Evolutionary conservation across 1,284 basidiomycete genomes (phyloP), one percentile per base, ranked within the genome.

Genomic region (Malassezia furfur): DNA sequence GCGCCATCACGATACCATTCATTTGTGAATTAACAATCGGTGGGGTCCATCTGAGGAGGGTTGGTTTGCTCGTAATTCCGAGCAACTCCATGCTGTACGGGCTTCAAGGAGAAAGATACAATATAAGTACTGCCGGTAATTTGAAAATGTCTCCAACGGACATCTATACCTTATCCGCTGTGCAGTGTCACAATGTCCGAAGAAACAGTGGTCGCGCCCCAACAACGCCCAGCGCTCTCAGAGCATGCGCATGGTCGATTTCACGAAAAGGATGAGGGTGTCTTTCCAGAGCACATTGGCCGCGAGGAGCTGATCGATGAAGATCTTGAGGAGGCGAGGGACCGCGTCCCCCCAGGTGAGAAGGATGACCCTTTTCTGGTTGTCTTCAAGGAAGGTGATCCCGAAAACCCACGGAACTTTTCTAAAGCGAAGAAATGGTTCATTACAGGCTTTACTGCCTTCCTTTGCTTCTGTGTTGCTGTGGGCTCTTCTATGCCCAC

Each of bases 401-500:
- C 25, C n/a, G 31, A 17, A 12, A 47, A 47, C 30, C 45, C 45
- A 5, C 40, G 41, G n/a, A 51, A 51, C 41, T 40, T 47, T 12
- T 44, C 50, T 5, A 17, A n/a, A 8, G n/a, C 25, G 15, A 11
- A 30, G 17, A 51, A 51, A 30, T 46, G 40, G 50, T 30, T 51
- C n/a, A 28, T 51, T 21, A 51, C 50, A 22, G 41, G 17, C 10
- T 51, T 51, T 25, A 21, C 31, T n/a, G 50, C 35, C 9, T 21
- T 51, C 8, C 32, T 45, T 14, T 45, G 43, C 25, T 45, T 52
- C 50, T 14, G 28, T 31, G 43, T 52, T n/a, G 50, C 43, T 14
- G 17, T 52, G n/a, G 50, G 43, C 17, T 48, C 50, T 11, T 47
- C 41, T 1, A 48, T 52, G 43, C 50, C 50, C 8, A 48, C 43